phyloP scores from a whole-genome alignment of 2,329 filamentous ascomycete species.

The Coccinonectria pachysandricola region DNA sequence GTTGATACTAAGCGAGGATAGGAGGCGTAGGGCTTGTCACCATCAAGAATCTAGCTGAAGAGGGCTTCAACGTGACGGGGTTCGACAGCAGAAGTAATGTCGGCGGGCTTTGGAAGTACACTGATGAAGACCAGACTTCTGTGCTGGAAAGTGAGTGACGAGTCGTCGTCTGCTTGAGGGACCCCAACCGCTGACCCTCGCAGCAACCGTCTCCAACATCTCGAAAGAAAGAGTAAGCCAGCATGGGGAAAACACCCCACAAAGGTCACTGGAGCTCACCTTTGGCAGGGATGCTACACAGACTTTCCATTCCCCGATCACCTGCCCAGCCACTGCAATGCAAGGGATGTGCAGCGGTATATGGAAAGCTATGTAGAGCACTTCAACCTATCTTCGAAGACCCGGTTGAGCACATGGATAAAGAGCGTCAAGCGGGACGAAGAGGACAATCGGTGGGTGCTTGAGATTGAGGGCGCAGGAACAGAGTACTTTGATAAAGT shows the following conservation, averaged over 20 bases:
- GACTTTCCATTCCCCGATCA: slow-evolving; percentile 25
- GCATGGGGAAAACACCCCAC: no score
- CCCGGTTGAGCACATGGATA: slow-evolving; percentile 18
- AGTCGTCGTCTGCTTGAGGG: no score
- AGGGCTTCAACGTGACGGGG: slow-evolving; percentile 32
- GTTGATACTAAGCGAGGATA: slow-evolving; percentile 3
- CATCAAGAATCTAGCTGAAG: slow-evolving; percentile 31
- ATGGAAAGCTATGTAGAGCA: slow-evolving; percentile 24
- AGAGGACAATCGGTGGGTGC: slow-evolving; percentile 14
- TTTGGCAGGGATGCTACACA: slow-evolving; percentile 23
- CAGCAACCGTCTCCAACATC: slow-evolving; percentile 23
- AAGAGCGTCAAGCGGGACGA: slow-evolving; percentile 11
- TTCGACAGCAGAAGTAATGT: slow-evolving; percentile 31
- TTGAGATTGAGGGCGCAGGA: slow-evolving; percentile 16
- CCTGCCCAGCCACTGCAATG: slow-evolving; percentile 13
- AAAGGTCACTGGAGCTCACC: no score
- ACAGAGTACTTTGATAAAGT: slow-evolving; percentile 27
- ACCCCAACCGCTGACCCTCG: slow-evolving; percentile 1
- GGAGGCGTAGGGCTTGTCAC: slow-evolving; percentile 27
- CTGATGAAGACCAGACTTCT: slow-evolving; percentile 26
- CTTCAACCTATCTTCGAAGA: slow-evolving; percentile 17
- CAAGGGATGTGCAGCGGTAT: slow-evolving; percentile 20
- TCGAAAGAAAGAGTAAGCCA: slow-evolving; percentile 21
- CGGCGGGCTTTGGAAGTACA: slow-evolving; percentile 35
- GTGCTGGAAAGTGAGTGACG: slow-evolving; percentile 26